Base-by-base conservation (phyloP, 805 yeast species). In the Saturnispora galanensis region DNA sequence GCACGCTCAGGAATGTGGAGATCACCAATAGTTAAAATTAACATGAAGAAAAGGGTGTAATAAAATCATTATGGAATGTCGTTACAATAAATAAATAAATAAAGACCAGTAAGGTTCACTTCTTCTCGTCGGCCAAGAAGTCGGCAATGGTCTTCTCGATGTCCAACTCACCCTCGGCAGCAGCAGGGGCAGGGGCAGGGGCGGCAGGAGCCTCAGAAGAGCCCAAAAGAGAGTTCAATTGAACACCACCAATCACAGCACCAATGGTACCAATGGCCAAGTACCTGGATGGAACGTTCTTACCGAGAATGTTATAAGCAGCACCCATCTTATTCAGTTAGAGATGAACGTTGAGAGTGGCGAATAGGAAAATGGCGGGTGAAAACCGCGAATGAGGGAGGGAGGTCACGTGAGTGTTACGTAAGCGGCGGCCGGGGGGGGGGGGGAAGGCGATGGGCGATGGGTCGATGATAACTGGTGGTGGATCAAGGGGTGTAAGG, bases 1-100 rank as follows among this genome's bases (percentile, higher is more conserved):
- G 90, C 84, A 52, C 96, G 69, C 46, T 86, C 88, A 1, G 98
- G 98, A 30, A 90, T 83, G 61, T 81, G 87, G 2, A 90, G 71
- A 59, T 90, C 97, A 9, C 96, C 95, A 50, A 90, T 77, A 2
- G 94, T 94, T 36, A 90, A 67, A 18, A 82, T 67, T 38, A 84
- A 69, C 93, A 84, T 83, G 13, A 35, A 18, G 31, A 16, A 17
- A 31, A 18, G 35, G n/a, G 33, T 38, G 16, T 36, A 15, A 16
- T 18, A 18, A 36, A 32, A 18, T 38, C 41, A 29, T 30, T 21
- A 35, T 34, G n/a, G 34, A 21, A 21, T 33, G 21, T 40, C 31
- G 31, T 33, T 21, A 40, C 33, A 9, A 36, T 17, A 36, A 36
- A 16, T 36, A 26, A 38, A 38, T 26, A 38, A 36, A 17, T 36